Percentiles rank a stretch among this genome's conserved stretches.
These are phyloP conservation scores for Annulohypoxylon moriforme DNA, from an alignment of 495 filamentous ascomycete species.

Conservation along the genomic window DNA sequence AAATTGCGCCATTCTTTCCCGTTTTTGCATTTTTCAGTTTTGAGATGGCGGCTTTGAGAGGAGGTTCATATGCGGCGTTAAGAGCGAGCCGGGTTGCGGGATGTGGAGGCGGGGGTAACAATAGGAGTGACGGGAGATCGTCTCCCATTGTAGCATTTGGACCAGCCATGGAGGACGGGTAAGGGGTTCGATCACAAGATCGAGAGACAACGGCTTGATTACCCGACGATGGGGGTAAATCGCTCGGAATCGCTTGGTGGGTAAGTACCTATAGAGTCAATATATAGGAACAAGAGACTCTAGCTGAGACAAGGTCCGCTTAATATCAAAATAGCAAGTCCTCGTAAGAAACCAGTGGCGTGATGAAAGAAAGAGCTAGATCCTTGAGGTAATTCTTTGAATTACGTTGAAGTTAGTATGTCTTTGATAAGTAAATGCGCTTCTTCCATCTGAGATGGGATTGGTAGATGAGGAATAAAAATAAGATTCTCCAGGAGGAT, in stretches of 20 bases:
- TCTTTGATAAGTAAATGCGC: background rate
- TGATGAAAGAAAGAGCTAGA: slow-evolving; percentile 7
- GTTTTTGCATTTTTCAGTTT: slow-evolving; percentile 52
- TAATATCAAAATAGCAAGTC: background rate
- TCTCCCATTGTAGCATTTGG: slow-evolving; percentile 14
- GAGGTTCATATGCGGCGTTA: slow-evolving; percentile 67
- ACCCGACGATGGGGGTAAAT: background rate
- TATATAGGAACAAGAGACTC: background rate
- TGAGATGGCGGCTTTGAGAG: slow-evolving; percentile 60
- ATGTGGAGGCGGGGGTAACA: slow-evolving; percentile 67
- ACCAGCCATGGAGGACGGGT: background rate
- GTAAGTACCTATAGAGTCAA: background rate
- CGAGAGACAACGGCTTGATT: background rate
- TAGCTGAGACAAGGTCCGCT: background rate
- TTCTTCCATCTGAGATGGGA: background rate
- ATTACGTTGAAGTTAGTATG: background rate
- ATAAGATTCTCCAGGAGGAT: background rate
- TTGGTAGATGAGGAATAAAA: background rate
- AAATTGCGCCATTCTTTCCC: slow-evolving; percentile 49
- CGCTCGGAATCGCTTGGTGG: background rate
- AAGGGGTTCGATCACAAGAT: background rate
- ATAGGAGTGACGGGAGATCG: slow-evolving; percentile 61
- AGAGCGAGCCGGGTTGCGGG: slow-evolving; percentile 58
- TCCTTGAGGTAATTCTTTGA: slow-evolving; percentile 17
- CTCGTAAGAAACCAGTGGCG: slow-evolving; percentile 20